Percentiles rank a stretch among this genome's conserved stretches.
phyloP scores from a whole-genome alignment of 2,329 filamentous ascomycete species.

The Colletotrichum sublineola region DNA sequence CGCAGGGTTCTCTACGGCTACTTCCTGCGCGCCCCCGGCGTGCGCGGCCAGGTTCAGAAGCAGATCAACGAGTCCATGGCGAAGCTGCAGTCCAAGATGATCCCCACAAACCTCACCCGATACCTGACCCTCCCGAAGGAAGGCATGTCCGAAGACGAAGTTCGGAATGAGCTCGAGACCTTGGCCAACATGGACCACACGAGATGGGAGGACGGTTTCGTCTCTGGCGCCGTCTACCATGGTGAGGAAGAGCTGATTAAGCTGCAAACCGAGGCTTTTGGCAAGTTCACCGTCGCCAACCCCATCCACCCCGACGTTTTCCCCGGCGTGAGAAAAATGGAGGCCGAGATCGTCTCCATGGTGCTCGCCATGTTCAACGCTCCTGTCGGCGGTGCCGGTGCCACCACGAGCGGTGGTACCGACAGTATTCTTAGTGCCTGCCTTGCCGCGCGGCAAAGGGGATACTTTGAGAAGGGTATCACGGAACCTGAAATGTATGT shows the following conservation, averaged over 20 bases:
- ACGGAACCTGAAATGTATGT: slow-evolving; percentile 93
- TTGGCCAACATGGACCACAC: slow-evolving; percentile 92
- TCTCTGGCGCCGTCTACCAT: slow-evolving; percentile 96
- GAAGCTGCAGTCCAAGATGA: slow-evolving; percentile 87
- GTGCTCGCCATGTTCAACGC: slow-evolving; percentile 87
- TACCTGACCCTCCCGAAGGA: slow-evolving; percentile 84
- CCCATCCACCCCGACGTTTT: slow-evolving; percentile 99
- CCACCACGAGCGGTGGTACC: slow-evolving; percentile 92
- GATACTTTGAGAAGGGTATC: slow-evolving; percentile 84
- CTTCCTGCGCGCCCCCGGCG: slow-evolving; percentile 88
- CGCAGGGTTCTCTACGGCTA: slow-evolving; percentile 84
- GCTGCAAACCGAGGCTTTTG: slow-evolving; percentile 93
- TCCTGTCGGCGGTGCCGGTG: slow-evolving; percentile 85
- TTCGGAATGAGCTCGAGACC: slow-evolving; percentile 83
- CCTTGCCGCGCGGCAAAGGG: slow-evolving; percentile 90
- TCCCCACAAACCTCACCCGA: slow-evolving; percentile 78
- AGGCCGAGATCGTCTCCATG: slow-evolving; percentile 98
- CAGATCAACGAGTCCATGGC: slow-evolving; percentile 84
- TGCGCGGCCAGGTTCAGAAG: slow-evolving; percentile 86
- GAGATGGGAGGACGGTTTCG: slow-evolving; percentile 94
- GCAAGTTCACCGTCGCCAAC: slow-evolving; percentile 94
- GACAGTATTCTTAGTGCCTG: slow-evolving; percentile 98
- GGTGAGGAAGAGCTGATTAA: slow-evolving; percentile 85
- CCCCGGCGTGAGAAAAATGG: slow-evolving; percentile 98
- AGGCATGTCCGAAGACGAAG: slow-evolving; percentile 83